Base-by-base conservation (phyloP, 148 eudicot species). In the Dysphania ambrosioides region DNA sequence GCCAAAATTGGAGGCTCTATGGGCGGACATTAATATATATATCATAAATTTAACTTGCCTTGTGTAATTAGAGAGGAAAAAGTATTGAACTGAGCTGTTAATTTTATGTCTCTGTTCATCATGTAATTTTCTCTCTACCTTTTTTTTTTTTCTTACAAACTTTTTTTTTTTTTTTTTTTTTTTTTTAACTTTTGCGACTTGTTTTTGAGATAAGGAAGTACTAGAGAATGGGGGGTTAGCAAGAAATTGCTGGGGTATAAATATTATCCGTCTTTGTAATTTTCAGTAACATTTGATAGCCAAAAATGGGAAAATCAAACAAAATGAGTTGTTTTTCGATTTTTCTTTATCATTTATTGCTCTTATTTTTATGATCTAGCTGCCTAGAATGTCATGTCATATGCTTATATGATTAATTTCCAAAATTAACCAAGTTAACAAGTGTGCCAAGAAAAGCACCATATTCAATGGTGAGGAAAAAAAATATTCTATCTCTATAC, bases 1-100 rank as follows among this genome's bases (percentile, higher is more conserved):
- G 76, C 65, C 74, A 83, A 83, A 44, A 75, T 83, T 29, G 74
- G 77, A 35, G 81, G 77, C 27, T 78, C 81, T 21, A 78, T 78
- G 81, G 72, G 81, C 4, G 81, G 81, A 9, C 72, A 72, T 73
- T 72, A 72, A 72, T 27, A 10, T 35, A 64, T 40, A 38, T 11
- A 34, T 23, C 5, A 34, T 27, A 0, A 0, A 30, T 41, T 73
- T n/a, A 44, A 16, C 55, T 53, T 60, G 63, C 36, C 16, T 31
- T 10, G n/a, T 15, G 32, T 32, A 18, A 2, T 34, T 30, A 73
- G 76, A 42, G 66, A 62, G 76, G 31, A 30, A 31, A 44, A 32
- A 49, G 30, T 15, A 30, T 42, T 42, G 58, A 19, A 74, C 24
- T 47, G 32, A 34, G 70, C 44, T 74, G 23, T 65, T 65, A 21